These are phyloP conservation scores for Leccinum imitatum DNA, from an alignment of 768 basidiomycete species.

Conservation along the genomic window DNA sequence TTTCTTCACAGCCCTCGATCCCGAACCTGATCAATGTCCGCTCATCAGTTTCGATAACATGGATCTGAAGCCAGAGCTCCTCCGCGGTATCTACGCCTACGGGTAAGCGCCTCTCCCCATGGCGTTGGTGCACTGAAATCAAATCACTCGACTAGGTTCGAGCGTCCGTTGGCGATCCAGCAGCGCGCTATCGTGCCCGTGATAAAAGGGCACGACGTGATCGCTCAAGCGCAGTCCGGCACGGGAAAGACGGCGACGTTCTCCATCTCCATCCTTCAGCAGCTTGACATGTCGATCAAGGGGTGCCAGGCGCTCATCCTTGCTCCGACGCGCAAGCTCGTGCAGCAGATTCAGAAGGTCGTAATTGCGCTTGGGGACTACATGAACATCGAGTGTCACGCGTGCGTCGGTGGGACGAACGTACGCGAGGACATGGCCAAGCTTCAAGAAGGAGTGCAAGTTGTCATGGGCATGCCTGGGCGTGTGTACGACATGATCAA, in stretches of 20 bases:
- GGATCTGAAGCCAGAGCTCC: slow-evolving; percentile 93
- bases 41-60: slow-evolving; percentile 89
- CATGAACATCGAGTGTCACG: slow-evolving; percentile 94
- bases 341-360: slow-evolving; percentile 96
- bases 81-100: slow-evolving; percentile 98
- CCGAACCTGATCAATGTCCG: slow-evolving; percentile 21
- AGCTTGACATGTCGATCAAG: slow-evolving; percentile 85
- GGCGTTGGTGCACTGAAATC: background rate
- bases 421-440: slow-evolving; percentile 98
- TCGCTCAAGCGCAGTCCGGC: slow-evolving; percentile 98
- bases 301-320: slow-evolving; percentile 98
- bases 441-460: slow-evolving; percentile 88
- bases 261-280: slow-evolving; percentile 95
- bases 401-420: slow-evolving; percentile 96
- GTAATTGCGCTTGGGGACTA: slow-evolving; percentile 93
- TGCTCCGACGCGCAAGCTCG: slow-evolving; percentile 95
- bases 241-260: slow-evolving; percentile 99
- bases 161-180: slow-evolving; percentile 98
- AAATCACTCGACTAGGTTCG: slow-evolving; percentile 54
- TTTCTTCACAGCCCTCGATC: background rate
- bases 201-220: slow-evolving; percentile 97
- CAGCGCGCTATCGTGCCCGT: slow-evolving; percentile 99
- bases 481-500: slow-evolving; percentile 98
- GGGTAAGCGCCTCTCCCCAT: slow-evolving; percentile 53
- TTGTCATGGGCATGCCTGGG: slow-evolving; percentile 95